Conservation (phyloP, 164 flowering plant species). For the Dillenia turbinata region DNA sequence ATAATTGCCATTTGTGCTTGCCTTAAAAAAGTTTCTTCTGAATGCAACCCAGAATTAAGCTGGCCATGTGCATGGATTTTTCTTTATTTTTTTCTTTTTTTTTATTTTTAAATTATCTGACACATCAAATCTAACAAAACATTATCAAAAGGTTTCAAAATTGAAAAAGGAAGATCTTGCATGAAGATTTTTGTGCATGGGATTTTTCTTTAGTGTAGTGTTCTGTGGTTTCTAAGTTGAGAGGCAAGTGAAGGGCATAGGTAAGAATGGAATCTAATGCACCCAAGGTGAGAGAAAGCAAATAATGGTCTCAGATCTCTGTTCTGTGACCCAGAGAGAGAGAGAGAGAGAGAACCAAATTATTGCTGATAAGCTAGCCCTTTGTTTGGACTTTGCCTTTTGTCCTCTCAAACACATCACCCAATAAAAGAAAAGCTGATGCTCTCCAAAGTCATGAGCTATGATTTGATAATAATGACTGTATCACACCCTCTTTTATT, state of each 20-base stretch:
- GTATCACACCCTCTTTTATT: constrained; percentile 5
- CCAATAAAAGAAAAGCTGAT: constrained; percentile 19
- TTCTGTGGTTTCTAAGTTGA: not conserved
- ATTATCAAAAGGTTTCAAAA: not conserved
- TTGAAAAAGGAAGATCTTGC: not conserved
- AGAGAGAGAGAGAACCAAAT: not conserved
- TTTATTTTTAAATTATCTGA: not conserved
- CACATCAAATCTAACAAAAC: too few species aligned
- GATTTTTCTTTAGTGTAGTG: not conserved
- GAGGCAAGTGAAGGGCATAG: constrained; percentile 1
- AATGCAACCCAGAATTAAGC: not conserved
- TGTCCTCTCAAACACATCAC: constrained; percentile 36
- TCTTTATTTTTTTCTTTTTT: not conserved
- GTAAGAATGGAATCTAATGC: constrained; percentile 24
- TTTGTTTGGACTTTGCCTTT: constrained; percentile 17
- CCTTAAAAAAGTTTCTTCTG: not conserved
- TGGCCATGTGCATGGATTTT: not conserved
- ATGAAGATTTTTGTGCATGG: not conserved
- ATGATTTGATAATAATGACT: constrained; percentile 40
- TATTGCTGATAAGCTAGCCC: constrained; percentile 3
- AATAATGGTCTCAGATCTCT: constrained; percentile 21
- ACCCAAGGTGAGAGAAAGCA: not conserved
- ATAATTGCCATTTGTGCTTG: not conserved
- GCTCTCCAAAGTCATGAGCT: constrained; percentile 9
- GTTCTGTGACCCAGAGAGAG: constrained; percentile 4